phyloP scores from a whole-genome alignment of 1,284 basidiomycete species.

The Ceratobasidium papillatum region DNA sequence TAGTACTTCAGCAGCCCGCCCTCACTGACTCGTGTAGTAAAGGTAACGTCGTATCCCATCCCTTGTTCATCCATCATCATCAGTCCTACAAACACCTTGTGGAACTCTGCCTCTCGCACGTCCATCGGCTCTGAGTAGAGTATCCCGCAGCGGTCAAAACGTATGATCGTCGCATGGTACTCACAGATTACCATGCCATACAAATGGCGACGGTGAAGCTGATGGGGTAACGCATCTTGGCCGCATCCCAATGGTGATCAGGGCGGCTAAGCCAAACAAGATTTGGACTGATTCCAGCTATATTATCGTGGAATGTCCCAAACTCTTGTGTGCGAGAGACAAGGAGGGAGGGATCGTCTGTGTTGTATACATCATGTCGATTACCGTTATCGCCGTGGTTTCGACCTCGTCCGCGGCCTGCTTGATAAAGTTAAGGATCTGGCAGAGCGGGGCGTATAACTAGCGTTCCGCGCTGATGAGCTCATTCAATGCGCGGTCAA shows the following conservation, averaged over 20 bases:
- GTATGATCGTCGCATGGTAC: neutral
- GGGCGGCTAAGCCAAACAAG: too few species aligned
- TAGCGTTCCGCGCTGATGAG: too few species aligned
- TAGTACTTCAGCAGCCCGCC: conserved; percentile 3
- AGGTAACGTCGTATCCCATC: conserved; percentile 1
- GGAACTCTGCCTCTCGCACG: neutral
- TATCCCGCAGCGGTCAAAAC: conserved; percentile 6
- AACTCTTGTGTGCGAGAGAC: too few species aligned
- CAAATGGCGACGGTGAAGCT: conserved; percentile 5
- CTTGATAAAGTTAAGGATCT: too few species aligned
- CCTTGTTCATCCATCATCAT: neutral
- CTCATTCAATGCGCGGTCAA: too few species aligned
- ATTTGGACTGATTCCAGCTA: too few species aligned
- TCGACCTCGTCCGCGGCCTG: too few species aligned
- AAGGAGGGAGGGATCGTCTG: too few species aligned
- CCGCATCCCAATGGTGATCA: too few species aligned
- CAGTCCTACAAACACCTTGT: neutral
- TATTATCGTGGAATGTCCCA: too few species aligned
- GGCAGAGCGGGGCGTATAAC: too few species aligned
- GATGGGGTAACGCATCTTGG: conserved; percentile 2
- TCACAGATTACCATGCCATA: neutral
- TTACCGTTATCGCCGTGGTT: neutral
- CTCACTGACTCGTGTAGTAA: neutral
- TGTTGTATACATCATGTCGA: too few species aligned
- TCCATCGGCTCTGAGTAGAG: neutral